phyloP scores from a whole-genome alignment of 306 rosid species.

The Glycine tomentella region DNA sequence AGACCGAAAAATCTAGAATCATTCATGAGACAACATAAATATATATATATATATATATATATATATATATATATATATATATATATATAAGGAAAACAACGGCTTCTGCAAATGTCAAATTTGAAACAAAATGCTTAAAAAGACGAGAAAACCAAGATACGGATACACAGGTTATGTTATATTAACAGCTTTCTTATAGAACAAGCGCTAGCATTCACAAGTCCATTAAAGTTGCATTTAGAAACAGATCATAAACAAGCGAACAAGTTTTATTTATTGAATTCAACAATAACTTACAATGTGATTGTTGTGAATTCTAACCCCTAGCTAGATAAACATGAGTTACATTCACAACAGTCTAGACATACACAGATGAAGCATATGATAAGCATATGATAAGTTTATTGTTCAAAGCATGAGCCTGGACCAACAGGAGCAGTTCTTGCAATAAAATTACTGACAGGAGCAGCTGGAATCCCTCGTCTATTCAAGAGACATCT shows the following conservation, averaged over 20 bases:
- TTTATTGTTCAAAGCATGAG: slow-evolving; percentile 80
- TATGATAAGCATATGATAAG: no score
- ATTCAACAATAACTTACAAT: slow-evolving; percentile 47
- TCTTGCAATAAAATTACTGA: slow-evolving; percentile 69
- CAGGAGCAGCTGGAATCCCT: slow-evolving; percentile 92
- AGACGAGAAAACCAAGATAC: no score
- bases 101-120: no score
- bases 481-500: slow-evolving; percentile 84
- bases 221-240: slow-evolving; percentile 26
- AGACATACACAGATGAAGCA: slow-evolving; percentile 14
- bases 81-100: no score
- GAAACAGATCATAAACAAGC: background rate
- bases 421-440: slow-evolving; percentile 76
- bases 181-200: no score
- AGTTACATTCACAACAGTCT: slow-evolving; percentile 4
- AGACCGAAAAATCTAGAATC: no score
- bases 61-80: no score
- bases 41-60: no score
- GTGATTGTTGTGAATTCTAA: slow-evolving; percentile 10
- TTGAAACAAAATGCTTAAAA: no score
- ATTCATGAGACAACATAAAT: no score
- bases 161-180: no score
- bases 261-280: slow-evolving; percentile 20
- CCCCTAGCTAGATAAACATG: background rate
- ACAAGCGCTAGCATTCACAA: background rate